These are phyloP conservation scores for Lactifluus hygrophoroides DNA, from an alignment of 768 basidiomycete species.

Conservation along the genomic window DNA sequence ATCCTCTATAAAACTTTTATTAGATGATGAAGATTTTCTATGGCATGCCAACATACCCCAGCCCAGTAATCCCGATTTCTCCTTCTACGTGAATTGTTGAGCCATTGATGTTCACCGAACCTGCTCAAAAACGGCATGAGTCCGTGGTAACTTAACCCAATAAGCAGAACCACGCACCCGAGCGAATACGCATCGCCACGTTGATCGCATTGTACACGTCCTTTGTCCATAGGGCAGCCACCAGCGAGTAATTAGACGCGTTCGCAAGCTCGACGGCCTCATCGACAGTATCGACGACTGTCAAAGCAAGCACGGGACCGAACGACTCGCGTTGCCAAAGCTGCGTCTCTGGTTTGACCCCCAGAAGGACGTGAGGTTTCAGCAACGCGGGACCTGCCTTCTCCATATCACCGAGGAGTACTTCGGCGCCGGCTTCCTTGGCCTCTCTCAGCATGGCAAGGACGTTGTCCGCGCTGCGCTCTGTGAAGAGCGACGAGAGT, in stretches of 20 bases:
- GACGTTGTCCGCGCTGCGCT: constrained; percentile 37
- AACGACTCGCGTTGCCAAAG: constrained; percentile 55
- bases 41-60: constrained; percentile 33
- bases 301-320: constrained; percentile 46
- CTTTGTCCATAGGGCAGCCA: constrained; percentile 44
- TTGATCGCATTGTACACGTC: constrained; percentile 37
- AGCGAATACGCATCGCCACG: constrained; percentile 40
- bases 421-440: constrained; percentile 35
- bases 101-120: constrained; percentile 48
- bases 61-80: constrained; percentile 31
- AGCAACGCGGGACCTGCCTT: constrained; percentile 32
- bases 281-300: constrained; percentile 39
- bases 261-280: constrained; percentile 54
- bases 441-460: constrained; percentile 38
- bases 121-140: constrained; percentile 25
- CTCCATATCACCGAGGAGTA: constrained; percentile 37
- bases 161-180: constrained; percentile 27
- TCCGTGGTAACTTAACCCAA: not conserved
- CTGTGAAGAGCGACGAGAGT: constrained; percentile 36
- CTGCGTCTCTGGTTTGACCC: constrained; percentile 41
- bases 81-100: constrained; percentile 40
- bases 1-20: constrained; percentile 20
- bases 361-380: constrained; percentile 42
- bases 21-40: not conserved
- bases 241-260: constrained; percentile 42